Base-by-base conservation (phyloP, 2,329 filamentous ascomycete species). In the Cadophora luteo-olivacea region DNA sequence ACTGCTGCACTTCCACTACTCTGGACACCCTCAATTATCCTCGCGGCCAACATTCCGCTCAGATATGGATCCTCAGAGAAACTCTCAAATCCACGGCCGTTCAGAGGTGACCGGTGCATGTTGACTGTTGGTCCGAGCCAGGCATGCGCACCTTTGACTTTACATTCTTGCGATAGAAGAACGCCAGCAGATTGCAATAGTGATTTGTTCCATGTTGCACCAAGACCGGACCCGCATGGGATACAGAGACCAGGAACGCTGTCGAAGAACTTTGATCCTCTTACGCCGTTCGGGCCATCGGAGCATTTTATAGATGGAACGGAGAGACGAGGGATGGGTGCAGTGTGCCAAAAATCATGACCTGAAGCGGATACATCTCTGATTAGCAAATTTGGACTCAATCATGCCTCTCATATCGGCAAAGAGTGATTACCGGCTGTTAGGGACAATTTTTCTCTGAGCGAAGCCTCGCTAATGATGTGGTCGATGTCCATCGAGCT, bases 121-220 rank as follows among this genome's bases (percentile, higher is more conserved):
- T 77, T 77, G n/a, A 85, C 80, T 0, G 83, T 85, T 0, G 92
- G 92, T 0, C 90, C 91, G 5, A 94, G 82, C 71, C 91, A 86
- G 11, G 92, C 85, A 73, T 93, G 89, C 8, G 91, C 85, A 63
- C 89, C 90, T 79, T 94, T 94, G 64, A 80, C 85, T 68, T 83
- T 84, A 74, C 89, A 86, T 76, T 92, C 90, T 63, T 36, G 32
- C 7, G 52, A 54, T 8, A 65, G 16, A 3, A 65, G 24, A 24
- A 57, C 11, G 16, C 63, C 63, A 8, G 29, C 38, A n/a, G 49
- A 16, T 36, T 24, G 51, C 7, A 52, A n/a, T 3, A 91, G 82
- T n/a, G 82, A 78, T 67, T 85, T 85, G 77, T 91, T 86, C 85
- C 87, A 92, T 8, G 90, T 91, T 4, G 89, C 88, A 25, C 86